These are phyloP conservation scores for Leishmania tropica DNA, from an alignment of 208 protist species.

Conservation along the genomic window DNA sequence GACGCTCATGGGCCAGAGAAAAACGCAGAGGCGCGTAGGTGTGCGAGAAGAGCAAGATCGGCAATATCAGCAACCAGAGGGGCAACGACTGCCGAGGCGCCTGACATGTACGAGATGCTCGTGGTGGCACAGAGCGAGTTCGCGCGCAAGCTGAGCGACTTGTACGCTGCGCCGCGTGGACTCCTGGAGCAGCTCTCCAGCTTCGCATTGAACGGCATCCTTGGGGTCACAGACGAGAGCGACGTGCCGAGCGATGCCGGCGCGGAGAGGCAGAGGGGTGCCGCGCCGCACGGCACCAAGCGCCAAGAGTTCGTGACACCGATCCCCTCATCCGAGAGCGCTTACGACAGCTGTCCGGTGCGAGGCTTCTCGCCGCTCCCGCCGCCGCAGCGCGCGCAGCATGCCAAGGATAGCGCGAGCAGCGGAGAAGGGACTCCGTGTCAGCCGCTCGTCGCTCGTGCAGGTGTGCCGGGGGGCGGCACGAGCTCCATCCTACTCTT, in stretches of 20 bases:
- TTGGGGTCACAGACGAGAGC: not conserved
- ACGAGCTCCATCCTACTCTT: slow-evolving; percentile 60
- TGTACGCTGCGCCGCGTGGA: slow-evolving; percentile 61
- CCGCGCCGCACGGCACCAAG: not conserved
- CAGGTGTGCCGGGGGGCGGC: not conserved
- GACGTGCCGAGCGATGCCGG: not conserved
- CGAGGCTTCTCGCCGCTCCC: not conserved
- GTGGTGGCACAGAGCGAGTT: slow-evolving; percentile 29
- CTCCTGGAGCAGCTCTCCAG: slow-evolving; percentile 59
- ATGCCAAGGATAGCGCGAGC: not conserved
- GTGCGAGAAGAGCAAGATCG: not conserved
- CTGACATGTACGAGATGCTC: slow-evolving; percentile 17
- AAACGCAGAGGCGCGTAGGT: no score
- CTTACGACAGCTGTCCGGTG: no score
- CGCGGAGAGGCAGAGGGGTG: not conserved
- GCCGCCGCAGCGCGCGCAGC: not conserved
- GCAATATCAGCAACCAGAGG: not conserved
- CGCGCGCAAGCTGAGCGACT: slow-evolving; percentile 48
- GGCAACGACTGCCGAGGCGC: not conserved
- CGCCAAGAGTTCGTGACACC: not conserved
- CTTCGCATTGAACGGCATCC: slow-evolving; percentile 47
- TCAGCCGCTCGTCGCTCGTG: not conserved
- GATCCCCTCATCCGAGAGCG: not conserved
- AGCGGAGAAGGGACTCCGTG: not conserved
- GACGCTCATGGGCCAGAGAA: not conserved